Percentiles rank a stretch among this genome's conserved stretches.
Conservation (phyloP, 345 rosid species). For the Bruguiera parviflora region DNA sequence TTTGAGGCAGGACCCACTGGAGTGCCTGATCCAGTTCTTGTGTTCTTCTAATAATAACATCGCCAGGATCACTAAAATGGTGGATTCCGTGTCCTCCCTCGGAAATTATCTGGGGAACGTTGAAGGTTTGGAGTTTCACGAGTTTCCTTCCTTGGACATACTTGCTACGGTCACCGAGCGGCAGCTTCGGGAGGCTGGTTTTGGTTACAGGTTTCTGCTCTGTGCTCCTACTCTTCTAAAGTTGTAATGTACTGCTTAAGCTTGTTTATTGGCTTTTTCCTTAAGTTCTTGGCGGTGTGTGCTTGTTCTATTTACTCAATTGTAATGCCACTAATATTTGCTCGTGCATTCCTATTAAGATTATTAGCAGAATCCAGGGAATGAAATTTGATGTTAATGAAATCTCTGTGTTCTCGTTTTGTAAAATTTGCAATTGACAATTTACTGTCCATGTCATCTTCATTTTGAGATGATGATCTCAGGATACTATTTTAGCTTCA, state of each 20-base stretch:
- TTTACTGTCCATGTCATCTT: background rate
- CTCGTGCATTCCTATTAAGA: too few species aligned
- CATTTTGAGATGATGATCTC: background rate
- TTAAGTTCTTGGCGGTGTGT: background rate
- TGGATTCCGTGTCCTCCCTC: slow-evolving; percentile 61
- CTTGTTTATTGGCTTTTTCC: slow-evolving; percentile 1
- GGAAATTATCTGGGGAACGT: slow-evolving; percentile 61
- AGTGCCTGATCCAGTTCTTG: slow-evolving; percentile 81
- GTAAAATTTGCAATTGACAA: too few species aligned
- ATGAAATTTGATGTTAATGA: too few species aligned
- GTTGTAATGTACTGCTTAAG: background rate
- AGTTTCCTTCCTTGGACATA: slow-evolving; percentile 74
- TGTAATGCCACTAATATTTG: too few species aligned
- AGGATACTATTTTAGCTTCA: slow-evolving; percentile 15
- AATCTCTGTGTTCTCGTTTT: too few species aligned
- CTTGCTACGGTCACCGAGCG: slow-evolving; percentile 59
- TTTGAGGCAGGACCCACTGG: slow-evolving; percentile 84
- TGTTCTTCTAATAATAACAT: slow-evolving; percentile 95
- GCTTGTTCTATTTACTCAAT: too few species aligned
- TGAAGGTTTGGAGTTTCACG: slow-evolving; percentile 67
- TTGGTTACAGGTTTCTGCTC: slow-evolving; percentile 66
- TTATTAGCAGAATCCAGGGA: too few species aligned
- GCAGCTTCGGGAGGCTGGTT: slow-evolving; percentile 74
- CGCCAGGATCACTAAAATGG: slow-evolving; percentile 87
- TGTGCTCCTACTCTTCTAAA: background rate